Base-by-base conservation (phyloP, 371 early-diverging fungal genomes). In the Mucor lusitanicus region DNA sequence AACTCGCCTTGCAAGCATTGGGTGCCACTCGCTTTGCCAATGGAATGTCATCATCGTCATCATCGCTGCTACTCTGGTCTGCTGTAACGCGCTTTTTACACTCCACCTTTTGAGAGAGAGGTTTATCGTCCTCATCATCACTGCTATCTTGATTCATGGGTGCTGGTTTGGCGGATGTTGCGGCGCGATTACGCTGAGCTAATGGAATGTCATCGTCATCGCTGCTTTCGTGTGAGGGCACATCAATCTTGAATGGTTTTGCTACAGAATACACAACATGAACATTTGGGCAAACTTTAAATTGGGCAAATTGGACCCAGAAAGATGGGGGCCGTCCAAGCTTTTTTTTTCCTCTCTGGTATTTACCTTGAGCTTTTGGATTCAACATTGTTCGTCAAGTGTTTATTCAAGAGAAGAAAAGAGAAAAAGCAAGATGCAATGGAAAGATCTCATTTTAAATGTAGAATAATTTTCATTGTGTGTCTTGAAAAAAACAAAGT, bases 51-150 rank as follows among this genome's bases (percentile, higher is more conserved):
- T 33, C 70, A 19, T 82, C 72, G 17, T 81, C 81, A 54, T 74
- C 73, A 33, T 82, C 72, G 19, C 79, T 80, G 48, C 70, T 72
- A 53, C 59, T 67, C 17, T 56, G 56, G 30, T 44, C 65, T 48
- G 48, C 59, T 17, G 50, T 55, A 3, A 53, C 53, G 53, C 53
- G 53, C 32, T 61, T 61, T 56, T 48, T 44, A 27, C 55, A 56
- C 64, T 67, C 69, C n/a, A 75, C 67, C 35, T 72, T 64, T 58
- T 58, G 70, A n/a, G 78, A 71, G 11, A 82, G 69, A 23, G 82
- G 82, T 58, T 62, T 59, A 33, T 82, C 82, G 6, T 79, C 79
- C 63, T 82, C 82, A 70, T 57, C 27, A n/a, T 23, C 32, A 15
- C 21, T 57, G 33, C 44, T 28, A 12, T 21, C 53, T n/a, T 50